Conservation (phyloP, 1,284 basidiomycete genomes). For the Ganoderma meredithae region DNA sequence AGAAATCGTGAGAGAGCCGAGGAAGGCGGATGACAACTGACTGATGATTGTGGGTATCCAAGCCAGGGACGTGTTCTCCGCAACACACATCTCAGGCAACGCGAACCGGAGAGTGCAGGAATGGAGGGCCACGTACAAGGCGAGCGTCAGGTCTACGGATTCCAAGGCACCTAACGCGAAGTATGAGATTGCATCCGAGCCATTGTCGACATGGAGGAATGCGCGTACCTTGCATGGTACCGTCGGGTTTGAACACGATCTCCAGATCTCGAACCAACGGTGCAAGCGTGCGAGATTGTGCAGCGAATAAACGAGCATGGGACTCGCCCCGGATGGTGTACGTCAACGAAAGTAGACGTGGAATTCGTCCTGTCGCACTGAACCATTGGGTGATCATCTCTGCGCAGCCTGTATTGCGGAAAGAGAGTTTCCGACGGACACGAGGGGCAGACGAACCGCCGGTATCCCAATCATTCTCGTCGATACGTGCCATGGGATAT, state of each 20-base stretch:
- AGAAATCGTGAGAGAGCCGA: slow-evolving; percentile 31
- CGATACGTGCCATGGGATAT: background rate
- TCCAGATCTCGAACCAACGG: slow-evolving; percentile 16
- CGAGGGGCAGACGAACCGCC: background rate
- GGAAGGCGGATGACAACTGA: slow-evolving; percentile 29
- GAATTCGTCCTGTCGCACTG: background rate
- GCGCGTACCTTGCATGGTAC: slow-evolving; percentile 19
- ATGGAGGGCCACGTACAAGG: slow-evolving; percentile 25
- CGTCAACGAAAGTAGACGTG: slow-evolving; percentile 7
- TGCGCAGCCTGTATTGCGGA: slow-evolving; percentile 2
- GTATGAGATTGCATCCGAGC: background rate
- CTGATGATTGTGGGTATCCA: slow-evolving; percentile 32
- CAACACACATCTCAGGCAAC: slow-evolving; percentile 39
- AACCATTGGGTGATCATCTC: slow-evolving; percentile 10
- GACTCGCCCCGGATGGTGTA: slow-evolving; percentile 3
- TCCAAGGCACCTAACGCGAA: slow-evolving; percentile 18
- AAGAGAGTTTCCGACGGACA: slow-evolving; percentile 10
- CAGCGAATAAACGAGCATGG: slow-evolving; percentile 8
- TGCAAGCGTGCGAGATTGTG: slow-evolving; percentile 5
- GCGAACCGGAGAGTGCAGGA: slow-evolving; percentile 31
- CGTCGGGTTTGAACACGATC: slow-evolving; percentile 20
- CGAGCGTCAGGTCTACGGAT: slow-evolving; percentile 24
- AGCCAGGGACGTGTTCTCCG: slow-evolving; percentile 32
- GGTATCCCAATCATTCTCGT: background rate
- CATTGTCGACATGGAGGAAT: background rate